Evolutionary conservation across 345 rosid genomes (phyloP).

Genomic region (Acer saccharum): DNA sequence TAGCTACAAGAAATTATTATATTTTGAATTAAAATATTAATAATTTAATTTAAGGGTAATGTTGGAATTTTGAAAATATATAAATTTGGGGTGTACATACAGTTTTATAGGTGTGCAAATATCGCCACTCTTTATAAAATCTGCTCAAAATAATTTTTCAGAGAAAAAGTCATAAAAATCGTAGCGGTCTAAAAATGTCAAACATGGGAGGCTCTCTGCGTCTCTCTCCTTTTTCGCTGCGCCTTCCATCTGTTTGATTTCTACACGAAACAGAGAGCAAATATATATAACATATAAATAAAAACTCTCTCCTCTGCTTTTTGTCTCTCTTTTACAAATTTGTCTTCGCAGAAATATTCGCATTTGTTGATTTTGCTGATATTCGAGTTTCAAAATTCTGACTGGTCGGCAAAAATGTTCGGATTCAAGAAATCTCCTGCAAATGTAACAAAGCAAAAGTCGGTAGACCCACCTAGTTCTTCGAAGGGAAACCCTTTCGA

Average conservation of each 20-base stretch:
- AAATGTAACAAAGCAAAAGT: conserved; percentile 22
- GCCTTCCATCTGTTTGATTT: conserved; percentile 41
- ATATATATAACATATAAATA: neutral
- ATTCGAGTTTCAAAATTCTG: neutral
- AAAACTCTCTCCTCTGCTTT: neutral
- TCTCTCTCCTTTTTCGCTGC: conserved; percentile 27
- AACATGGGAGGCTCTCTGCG: neutral
- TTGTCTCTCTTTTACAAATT: neutral
- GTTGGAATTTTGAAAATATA: no score
- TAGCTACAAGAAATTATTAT: no score
- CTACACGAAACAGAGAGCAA: neutral
- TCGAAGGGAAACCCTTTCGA: conserved; percentile 31
- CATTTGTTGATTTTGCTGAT: neutral
- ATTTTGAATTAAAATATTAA: no score
- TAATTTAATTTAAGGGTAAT: no score
- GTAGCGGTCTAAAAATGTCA: neutral
- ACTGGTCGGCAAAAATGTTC: conserved; percentile 45
- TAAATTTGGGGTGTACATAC: no score
- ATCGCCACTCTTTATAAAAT: no score
- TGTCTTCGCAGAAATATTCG: no score
- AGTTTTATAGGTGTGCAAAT: no score
- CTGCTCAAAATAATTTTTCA: neutral
- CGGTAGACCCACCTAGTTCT: conserved; percentile 16
- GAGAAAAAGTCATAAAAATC: neutral
- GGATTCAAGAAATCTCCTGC: conserved; percentile 46